A percentile compares a stretch with the other conserved stretches of the same genome.
Conservation (phyloP, 805 yeast species). For the Nakazawaea sp. region DNA sequence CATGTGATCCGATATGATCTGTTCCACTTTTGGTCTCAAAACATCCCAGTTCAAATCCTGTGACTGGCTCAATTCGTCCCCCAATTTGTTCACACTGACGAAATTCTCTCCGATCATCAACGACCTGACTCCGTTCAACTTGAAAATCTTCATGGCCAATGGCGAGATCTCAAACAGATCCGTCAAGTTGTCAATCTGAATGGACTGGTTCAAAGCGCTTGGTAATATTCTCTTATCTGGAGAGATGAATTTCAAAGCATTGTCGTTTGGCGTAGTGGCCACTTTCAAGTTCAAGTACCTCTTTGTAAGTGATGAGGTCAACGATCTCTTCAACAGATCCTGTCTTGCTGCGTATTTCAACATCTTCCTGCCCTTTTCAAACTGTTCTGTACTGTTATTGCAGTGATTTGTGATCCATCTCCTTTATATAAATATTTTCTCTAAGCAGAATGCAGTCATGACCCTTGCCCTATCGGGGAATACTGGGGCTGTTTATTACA, state of each 20-base stretch:
- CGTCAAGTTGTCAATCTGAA: conserved; percentile 45
- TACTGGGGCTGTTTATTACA: conserved; percentile 9
- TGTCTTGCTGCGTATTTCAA: neutral
- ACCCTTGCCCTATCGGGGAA: conserved; percentile 1
- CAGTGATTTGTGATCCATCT: no score
- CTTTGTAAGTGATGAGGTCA: neutral
- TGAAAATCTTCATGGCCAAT: conserved; percentile 53
- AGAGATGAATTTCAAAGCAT: conserved; percentile 63
- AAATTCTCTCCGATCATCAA: conserved; percentile 72
- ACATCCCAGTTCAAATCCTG: conserved; percentile 23
- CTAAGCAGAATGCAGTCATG: neutral
- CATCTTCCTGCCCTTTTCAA: neutral
- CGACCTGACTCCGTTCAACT: conserved; percentile 57
- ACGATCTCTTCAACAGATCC: neutral
- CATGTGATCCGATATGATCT: conserved; percentile 18
- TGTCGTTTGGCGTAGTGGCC: conserved; percentile 62
- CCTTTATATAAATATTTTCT: no score
- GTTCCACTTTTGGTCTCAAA: conserved; percentile 19
- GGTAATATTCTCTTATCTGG: conserved; percentile 41
- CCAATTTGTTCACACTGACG: conserved; percentile 59
- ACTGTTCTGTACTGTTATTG: no score
- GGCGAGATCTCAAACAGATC: conserved; percentile 56
- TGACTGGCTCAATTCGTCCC: conserved; percentile 23
- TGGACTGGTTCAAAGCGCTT: conserved; percentile 32
- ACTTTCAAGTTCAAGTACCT: conserved; percentile 30